These are phyloP conservation scores for Lyophyllum decastes DNA, from an alignment of 768 basidiomycete species.

Conservation along the genomic window DNA sequence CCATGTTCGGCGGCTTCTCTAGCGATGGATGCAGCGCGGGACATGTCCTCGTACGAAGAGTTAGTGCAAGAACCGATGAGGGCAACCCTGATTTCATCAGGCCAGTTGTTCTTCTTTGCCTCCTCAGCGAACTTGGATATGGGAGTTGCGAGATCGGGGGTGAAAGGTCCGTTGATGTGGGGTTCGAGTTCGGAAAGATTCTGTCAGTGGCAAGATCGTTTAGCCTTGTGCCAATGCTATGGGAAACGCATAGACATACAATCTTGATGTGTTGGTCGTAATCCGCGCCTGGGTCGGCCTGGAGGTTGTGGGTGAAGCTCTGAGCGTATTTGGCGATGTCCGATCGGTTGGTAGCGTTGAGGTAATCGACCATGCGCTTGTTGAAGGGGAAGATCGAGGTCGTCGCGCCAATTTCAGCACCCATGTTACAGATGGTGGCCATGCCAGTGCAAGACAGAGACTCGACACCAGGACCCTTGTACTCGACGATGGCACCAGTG, in stretches of 20 bases:
- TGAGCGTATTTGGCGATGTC: slow-evolving; percentile 90
- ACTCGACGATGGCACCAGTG: slow-evolving; percentile 98
- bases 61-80: slow-evolving; percentile 99
- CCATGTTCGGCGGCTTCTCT: slow-evolving; percentile 87
- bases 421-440: slow-evolving; percentile 99
- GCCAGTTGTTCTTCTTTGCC: slow-evolving; percentile 96
- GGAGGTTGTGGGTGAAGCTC: slow-evolving; percentile 86
- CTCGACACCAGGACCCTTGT: slow-evolving; percentile 92
- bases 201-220: slow-evolving; percentile 35
- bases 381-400: slow-evolving; percentile 99
- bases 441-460: slow-evolving; percentile 98
- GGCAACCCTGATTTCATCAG: slow-evolving; percentile 93
- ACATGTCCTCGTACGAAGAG: slow-evolving; percentile 99
- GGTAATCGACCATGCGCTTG: slow-evolving; percentile 88
- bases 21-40: slow-evolving; percentile 93
- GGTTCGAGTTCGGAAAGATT: slow-evolving; percentile 98
- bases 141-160: slow-evolving; percentile 99
- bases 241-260: slow-evolving; percentile 41
- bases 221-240: background rate
- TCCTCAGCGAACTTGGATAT: slow-evolving; percentile 92
- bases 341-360: slow-evolving; percentile 91
- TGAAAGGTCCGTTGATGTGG: slow-evolving; percentile 99
- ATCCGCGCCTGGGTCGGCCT: slow-evolving; percentile 84
- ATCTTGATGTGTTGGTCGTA: slow-evolving; percentile 96
- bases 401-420: slow-evolving; percentile 98